Evolutionary conservation across 2,329 filamentous ascomycete species (phyloP), one percentile per base, ranked within the genome.

Genomic region (Ophiostoma ips): DNA sequence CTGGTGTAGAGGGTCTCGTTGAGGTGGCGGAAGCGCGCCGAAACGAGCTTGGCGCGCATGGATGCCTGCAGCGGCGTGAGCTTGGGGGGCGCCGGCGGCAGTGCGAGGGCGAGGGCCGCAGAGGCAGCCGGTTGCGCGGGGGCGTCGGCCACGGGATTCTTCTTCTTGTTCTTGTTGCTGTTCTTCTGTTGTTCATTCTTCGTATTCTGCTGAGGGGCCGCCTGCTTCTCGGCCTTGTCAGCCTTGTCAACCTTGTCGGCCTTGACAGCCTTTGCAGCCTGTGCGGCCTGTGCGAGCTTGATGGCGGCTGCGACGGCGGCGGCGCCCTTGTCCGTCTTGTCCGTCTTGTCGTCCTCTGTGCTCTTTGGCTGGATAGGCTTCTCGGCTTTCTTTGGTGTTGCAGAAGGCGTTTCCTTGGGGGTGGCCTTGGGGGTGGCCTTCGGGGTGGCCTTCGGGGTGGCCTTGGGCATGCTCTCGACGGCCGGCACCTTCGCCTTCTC

Each of bases 1-100:
- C 83, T 86, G 5, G 90, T 96, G 70, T 98, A 98, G 13, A 98
- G 81, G 0, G 87, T 90, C 70, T 98, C 85, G 66, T 98, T 98
- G 54, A 98, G 80, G 66, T 96, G 88, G 56, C 92, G 87, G 76
- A 98, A 98, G 52, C 92, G 88, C 1, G 92, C 89, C 10, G 89
- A 94, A 55, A 94, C 76, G 55, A 98, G 81, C 71, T 98, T 98
- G 62, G 88, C 83, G 54, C 87, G 83, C 92, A 98, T 98, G 3
- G 87, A 81, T 50, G 84, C 80, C 71, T 98, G 92, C 51, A 98
- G 80, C 3, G 92, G 88, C 1, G 92, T 98, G 60, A 98, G 78
- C 58, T 85, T 46, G 11, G 53, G 43, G 16, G 44, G n/a, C 9
- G 49, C 33, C 87, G 55, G 66, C 62, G 28, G 68, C 64, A 33